These are phyloP conservation scores for Medakamo hakoo DNA, from an alignment of 139 green algal genomes.

Conservation along the genomic window DNA sequence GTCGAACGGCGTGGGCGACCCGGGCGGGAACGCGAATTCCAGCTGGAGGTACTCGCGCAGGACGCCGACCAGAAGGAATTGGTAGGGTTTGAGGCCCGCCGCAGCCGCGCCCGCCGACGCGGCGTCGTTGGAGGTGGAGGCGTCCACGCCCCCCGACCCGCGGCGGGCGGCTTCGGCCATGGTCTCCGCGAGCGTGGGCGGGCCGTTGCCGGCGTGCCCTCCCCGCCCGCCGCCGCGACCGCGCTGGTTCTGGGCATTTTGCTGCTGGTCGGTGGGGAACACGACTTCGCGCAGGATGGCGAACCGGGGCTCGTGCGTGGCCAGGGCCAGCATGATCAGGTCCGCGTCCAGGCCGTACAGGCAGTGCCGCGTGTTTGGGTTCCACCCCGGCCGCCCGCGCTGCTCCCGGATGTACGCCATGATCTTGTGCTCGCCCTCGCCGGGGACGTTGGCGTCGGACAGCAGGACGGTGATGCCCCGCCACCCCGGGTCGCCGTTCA, in stretches of 20 bases:
- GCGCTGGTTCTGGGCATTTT: not conserved
- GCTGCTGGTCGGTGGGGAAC: slow-evolving; percentile 5
- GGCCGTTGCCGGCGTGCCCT: not conserved
- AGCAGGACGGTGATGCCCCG: slow-evolving; percentile 66
- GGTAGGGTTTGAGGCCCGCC: slow-evolving; percentile 80
- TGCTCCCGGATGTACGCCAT: slow-evolving; percentile 84
- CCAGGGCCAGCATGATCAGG: slow-evolving; percentile 94
- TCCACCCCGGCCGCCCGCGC: slow-evolving; percentile 64
- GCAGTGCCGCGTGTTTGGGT: slow-evolving; percentile 71
- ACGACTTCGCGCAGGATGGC: slow-evolving; percentile 70
- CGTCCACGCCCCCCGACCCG: not conserved
- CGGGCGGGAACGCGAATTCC: slow-evolving; percentile 40
- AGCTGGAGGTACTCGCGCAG: slow-evolving; percentile 89
- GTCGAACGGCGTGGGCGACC: slow-evolving; percentile 34
- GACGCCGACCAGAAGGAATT: slow-evolving; percentile 68
- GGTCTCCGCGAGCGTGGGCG: not conserved
- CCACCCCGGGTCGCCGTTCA: slow-evolving; percentile 89
- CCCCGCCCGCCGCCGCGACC: not conserved
- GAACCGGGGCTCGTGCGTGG: slow-evolving; percentile 84
- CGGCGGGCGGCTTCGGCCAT: not conserved
- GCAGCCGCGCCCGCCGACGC: slow-evolving; percentile 17
- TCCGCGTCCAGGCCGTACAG: slow-evolving; percentile 98
- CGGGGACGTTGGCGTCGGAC: slow-evolving; percentile 83
- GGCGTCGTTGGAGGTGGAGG: slow-evolving; percentile 1
- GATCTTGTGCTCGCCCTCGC: slow-evolving; percentile 98